Evolutionary conservation across 2,329 filamentous ascomycete genomes (phyloP), one percentile per base, ranked within the genome.

Genomic region (Fusarium pseudocircinatum): DNA sequence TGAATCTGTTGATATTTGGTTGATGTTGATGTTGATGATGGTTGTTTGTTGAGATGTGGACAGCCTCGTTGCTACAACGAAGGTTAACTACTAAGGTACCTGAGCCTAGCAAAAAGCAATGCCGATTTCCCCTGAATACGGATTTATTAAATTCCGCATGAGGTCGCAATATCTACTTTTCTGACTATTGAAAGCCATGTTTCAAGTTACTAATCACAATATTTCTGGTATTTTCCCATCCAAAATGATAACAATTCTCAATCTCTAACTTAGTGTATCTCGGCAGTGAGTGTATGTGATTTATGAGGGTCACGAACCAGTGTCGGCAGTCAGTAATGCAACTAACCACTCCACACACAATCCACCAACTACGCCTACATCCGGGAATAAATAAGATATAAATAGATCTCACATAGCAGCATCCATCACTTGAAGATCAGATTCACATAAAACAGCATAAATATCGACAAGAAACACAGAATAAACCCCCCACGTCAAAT

Each of bases 401-500:
- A 62, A 68, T 62, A 68, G 40, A 39, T 20, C n/a, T 8, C 3
- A 0, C 32, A 34, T 46, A 36, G 32, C n/a, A 16, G 7, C 49
- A 15, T 34, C 34, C 61, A 30, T 49, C 32, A 24, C 13, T 12
- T 4, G 1, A 50, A 47, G 18, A 52, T 36, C 43, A 30, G 15
- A 28, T 59, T 47, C 15, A 36, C 22, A 22, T 22, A 59, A 37
- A 18, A 53, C 39, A 44, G 42, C 28, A 26, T 26, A 24, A 18
- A 22, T n/a, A 40, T n/a, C 16, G 30, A 20, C 13, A 52, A 14
- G 22, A 28, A 39, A 42, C 30, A 16, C 34, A 18, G 43, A 60
- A 26, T 20, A 9, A 58, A 1, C 22, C 54, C 70, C 75, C 75
- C 75, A 77, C 75, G 64, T 42, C 6, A 10, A 43, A 56, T 39